These are phyloP conservation scores for Peribolospora kevripleyi DNA, from an alignment of 768 basidiomycete species.

Conservation along the genomic window DNA sequence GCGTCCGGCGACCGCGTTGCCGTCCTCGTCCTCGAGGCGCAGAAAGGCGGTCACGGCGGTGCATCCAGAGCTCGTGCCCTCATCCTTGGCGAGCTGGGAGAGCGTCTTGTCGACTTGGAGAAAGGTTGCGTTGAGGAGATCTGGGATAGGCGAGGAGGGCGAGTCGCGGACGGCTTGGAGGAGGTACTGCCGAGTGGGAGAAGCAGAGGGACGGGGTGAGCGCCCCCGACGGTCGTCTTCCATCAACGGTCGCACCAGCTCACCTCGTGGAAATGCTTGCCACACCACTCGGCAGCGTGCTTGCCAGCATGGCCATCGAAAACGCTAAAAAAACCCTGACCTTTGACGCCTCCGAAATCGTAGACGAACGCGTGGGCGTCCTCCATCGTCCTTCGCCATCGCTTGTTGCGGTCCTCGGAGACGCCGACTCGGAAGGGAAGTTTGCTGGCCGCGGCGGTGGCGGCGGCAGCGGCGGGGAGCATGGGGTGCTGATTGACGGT, in stretches of 20 bases:
- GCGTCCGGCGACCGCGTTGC: constrained; percentile 16
- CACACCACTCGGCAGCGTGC: constrained; percentile 98
- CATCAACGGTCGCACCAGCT: not conserved
- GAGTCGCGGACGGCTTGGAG: constrained; percentile 37
- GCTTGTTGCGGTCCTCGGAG: constrained; percentile 52
- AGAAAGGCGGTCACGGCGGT: constrained; percentile 92
- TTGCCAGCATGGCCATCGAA: constrained; percentile 98
- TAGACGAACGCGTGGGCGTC: constrained; percentile 80
- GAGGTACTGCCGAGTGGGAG: constrained; percentile 27
- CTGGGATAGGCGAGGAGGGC: constrained; percentile 42
- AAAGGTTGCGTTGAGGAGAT: constrained; percentile 78
- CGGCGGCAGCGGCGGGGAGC: not conserved
- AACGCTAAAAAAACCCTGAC: constrained; percentile 93
- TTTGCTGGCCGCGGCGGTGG: constrained; percentile 25
- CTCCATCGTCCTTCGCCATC: constrained; percentile 81
- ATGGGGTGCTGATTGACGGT: constrained; percentile 48
- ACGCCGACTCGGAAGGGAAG: constrained; percentile 43
- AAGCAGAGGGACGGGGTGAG: not conserved
- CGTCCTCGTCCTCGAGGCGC: constrained; percentile 59
- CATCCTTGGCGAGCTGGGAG: constrained; percentile 59
- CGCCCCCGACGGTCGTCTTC: not conserved
- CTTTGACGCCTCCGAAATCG: constrained; percentile 60
- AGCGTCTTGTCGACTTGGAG: constrained; percentile 68
- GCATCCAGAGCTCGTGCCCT: constrained; percentile 70
- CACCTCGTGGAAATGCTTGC: constrained; percentile 76